Evolutionary conservation across 441 rosid genomes (phyloP).

Genomic region (Populus hybrid): DNA sequence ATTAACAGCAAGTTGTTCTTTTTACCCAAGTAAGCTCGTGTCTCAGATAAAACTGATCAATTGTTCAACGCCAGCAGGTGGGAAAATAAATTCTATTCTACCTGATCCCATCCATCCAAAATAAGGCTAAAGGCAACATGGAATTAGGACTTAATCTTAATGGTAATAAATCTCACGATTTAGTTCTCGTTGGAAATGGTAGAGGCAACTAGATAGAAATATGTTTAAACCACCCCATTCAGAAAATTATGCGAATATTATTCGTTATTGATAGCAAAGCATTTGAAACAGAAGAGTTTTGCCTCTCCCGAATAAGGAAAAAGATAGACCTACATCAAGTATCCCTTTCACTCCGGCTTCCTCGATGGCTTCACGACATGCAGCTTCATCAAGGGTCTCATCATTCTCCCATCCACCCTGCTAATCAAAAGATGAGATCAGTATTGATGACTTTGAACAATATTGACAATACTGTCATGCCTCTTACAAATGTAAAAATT

Average conservation of each 20-base stretch:
- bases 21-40: no score
- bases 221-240: no score
- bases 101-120: background rate
- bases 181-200: background rate
- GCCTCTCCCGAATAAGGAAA: background rate
- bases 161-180: background rate
- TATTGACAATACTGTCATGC: background rate
- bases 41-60: no score
- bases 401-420: slow-evolving; percentile 99
- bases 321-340: slow-evolving; percentile 50
- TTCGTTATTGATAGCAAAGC: no score
- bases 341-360: slow-evolving; percentile 89
- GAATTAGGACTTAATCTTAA: background rate
- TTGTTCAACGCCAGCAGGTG: background rate
- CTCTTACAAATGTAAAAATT: background rate
- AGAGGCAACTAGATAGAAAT: background rate
- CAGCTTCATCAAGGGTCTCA: slow-evolving; percentile 79
- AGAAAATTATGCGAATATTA: no score
- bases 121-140: background rate
- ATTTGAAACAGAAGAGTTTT: background rate
- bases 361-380: slow-evolving; percentile 86
- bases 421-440: background rate
- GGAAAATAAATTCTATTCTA: background rate
- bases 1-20: no score
- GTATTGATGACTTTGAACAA: background rate